Base-by-base conservation (phyloP, 2,329 filamentous ascomycete species). In the Diaporthe caulivora region DNA sequence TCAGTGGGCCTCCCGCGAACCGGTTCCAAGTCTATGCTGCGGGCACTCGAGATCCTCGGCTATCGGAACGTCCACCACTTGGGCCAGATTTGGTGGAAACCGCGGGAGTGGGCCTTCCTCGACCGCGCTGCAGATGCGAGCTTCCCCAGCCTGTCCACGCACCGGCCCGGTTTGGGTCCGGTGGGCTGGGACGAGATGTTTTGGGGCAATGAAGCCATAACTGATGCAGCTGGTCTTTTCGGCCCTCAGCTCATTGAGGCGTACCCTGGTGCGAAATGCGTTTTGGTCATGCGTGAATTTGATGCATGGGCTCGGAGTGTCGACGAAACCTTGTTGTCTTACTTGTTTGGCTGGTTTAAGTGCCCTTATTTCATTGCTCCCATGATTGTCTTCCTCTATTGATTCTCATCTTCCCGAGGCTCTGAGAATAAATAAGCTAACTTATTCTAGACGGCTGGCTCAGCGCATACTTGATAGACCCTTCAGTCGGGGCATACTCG, bases 291-390 rank as follows among this genome's bases (percentile, higher is more conserved):
- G 53, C 71, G 76, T 9, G 76, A 75, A 42, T 75, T 75, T 68
- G 76, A 76, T 1, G 64, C 67, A 29, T 77, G 76, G 76, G 73
- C 64, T 29, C 40, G 53, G 21, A 75, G 72, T 31, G 72, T 74
- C 37, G 44, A 69, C 15, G 76, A 72, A 21, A 62, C 42, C 15
- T 70, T 77, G 26, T 17, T 85, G 80, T 47, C 47, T 1, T 55
- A 53, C 11, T 49, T 72, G 24, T 72, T 51, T 13, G 51, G 62
- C 44, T 65, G 29, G 44, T 65, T 51, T 51, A 65, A 65, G 62
- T 65, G 13, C 62, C 21, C 62, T n/a, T 2, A 21, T 51, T 24
- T 18, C 18, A 18, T 24, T 37, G 2, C 26, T 31, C 3, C 24
- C 10, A 9, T 17, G 42, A n/a, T 1, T 13, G 2, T 5, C 26